These are phyloP conservation scores for Fraxinus angustifolia DNA, from an alignment of 305 asterid genomes.

Conservation along the genomic window DNA sequence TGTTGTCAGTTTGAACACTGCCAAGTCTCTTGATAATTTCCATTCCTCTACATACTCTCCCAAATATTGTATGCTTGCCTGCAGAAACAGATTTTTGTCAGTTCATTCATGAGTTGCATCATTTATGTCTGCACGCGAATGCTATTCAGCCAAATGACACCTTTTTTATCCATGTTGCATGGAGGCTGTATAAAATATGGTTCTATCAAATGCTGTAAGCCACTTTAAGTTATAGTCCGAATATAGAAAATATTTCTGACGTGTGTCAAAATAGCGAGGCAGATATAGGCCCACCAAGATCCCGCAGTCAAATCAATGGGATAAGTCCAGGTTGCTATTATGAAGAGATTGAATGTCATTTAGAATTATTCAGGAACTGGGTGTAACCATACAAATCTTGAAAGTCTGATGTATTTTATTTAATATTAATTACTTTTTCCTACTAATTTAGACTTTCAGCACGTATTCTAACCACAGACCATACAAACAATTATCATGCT, in stretches of 20 bases:
- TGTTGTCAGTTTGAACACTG: constrained; percentile 94
- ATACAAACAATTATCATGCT: not conserved
- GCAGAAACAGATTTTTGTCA: constrained; percentile 19
- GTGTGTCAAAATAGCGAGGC: not conserved
- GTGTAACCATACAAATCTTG: not conserved
- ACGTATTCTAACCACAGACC: not conserved
- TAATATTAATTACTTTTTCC: not conserved
- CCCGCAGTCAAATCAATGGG: not conserved
- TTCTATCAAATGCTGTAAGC: not conserved
- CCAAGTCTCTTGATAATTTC: constrained; percentile 95
- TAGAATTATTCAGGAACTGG: not conserved
- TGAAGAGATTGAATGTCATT: not conserved
- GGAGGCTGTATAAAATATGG: not conserved
- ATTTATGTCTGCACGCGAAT: not conserved
- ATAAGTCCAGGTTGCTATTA: not conserved
- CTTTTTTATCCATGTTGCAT: not conserved
- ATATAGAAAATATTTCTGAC: not conserved
- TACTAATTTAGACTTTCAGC: not conserved
- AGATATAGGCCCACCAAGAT: not conserved
- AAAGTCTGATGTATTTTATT: not conserved
- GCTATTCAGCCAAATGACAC: not conserved
- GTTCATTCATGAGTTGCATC: not conserved
- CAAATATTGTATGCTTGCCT: constrained; percentile 97
- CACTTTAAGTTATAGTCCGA: not conserved
- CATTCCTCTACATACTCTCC: constrained; percentile 92